Percentiles rank a stretch among this genome's conserved stretches.
Conservation (phyloP, 768 basidiomycete species). For the Strobilomyces echinocephalus region DNA sequence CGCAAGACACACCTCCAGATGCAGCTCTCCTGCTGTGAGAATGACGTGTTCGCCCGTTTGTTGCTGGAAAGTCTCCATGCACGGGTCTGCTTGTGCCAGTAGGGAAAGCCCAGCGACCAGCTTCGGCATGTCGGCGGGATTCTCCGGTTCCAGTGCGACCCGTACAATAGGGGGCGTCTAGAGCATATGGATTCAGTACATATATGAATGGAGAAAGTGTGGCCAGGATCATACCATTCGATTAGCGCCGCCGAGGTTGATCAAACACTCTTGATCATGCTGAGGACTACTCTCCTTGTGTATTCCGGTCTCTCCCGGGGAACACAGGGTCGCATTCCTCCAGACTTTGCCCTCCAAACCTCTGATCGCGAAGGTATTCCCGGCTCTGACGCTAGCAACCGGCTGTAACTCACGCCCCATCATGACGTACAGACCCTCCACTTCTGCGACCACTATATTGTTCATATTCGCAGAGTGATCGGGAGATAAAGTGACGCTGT, state of each 20-base stretch:
- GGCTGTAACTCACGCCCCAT: conserved; percentile 95
- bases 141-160: conserved; percentile 84
- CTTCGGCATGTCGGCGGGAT: conserved; percentile 83
- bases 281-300: conserved; percentile 28
- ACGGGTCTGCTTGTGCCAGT: conserved; percentile 92
- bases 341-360: conserved; percentile 89
- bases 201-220: not conserved
- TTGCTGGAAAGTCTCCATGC: conserved; percentile 96
- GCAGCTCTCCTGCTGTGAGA: conserved; percentile 90
- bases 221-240: conserved; percentile 44
- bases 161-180: conserved; percentile 90
- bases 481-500: conserved; percentile 56
- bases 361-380: conserved; percentile 90
- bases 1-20: conserved; percentile 68
- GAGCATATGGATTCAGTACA: not conserved
- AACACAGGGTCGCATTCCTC: conserved; percentile 87
- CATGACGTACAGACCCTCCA: conserved; percentile 87
- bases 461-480: conserved; percentile 64
- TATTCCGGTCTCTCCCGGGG: conserved; percentile 46
- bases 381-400: conserved; percentile 78
- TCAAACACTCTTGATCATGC: conserved; percentile 48
- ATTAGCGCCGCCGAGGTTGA: conserved; percentile 75
- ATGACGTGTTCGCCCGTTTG: conserved; percentile 97
- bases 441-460: conserved; percentile 54
- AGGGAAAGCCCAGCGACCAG: conserved; percentile 82